phyloP scores from a whole-genome alignment of 805 yeast genomes.

The Saccharomycopsis amapae region DNA sequence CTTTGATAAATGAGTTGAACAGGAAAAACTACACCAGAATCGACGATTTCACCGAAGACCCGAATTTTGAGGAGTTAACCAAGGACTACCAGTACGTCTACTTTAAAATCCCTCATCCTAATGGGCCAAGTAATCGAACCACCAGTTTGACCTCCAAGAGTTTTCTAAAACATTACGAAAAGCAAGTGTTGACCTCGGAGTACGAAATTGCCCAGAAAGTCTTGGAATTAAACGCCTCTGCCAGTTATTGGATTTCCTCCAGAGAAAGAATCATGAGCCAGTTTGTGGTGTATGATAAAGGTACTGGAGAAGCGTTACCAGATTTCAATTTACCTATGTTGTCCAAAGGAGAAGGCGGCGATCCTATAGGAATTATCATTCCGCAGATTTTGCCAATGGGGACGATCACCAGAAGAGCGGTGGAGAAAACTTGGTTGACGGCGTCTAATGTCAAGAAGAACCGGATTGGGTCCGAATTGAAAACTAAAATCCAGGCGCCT shows the following conservation, averaged over 20 bases:
- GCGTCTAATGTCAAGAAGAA: constrained; percentile 88
- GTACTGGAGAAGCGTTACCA: constrained; percentile 7
- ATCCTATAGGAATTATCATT: constrained; percentile 60
- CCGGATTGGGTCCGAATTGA: constrained; percentile 88
- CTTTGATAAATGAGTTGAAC: constrained; percentile 30
- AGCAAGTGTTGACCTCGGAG: constrained; percentile 63
- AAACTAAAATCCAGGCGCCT: constrained; percentile 82
- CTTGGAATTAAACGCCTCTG: constrained; percentile 63
- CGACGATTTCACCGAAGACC: constrained; percentile 22
- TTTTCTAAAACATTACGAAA: constrained; percentile 64
- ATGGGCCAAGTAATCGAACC: constrained; percentile 67
- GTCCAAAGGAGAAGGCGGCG: constrained; percentile 15
- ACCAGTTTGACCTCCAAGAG: constrained; percentile 73
- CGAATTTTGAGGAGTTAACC: constrained; percentile 19
- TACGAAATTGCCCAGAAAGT: constrained; percentile 71
- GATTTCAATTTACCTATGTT: constrained; percentile 11
- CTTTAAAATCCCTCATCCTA: constrained; percentile 84
- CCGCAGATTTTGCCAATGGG: constrained; percentile 92
- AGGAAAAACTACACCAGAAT: constrained; percentile 14
- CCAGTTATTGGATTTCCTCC: constrained; percentile 90
- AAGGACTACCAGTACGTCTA: constrained; percentile 24
- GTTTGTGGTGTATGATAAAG: constrained; percentile 62
- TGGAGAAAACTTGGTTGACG: constrained; percentile 95
- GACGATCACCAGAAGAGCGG: constrained; percentile 92
- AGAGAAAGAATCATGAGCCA: constrained; percentile 80